Evolutionary conservation across 202 grass and related monocot species (phyloP).

Genomic region (Carex sylvatica): DNA sequence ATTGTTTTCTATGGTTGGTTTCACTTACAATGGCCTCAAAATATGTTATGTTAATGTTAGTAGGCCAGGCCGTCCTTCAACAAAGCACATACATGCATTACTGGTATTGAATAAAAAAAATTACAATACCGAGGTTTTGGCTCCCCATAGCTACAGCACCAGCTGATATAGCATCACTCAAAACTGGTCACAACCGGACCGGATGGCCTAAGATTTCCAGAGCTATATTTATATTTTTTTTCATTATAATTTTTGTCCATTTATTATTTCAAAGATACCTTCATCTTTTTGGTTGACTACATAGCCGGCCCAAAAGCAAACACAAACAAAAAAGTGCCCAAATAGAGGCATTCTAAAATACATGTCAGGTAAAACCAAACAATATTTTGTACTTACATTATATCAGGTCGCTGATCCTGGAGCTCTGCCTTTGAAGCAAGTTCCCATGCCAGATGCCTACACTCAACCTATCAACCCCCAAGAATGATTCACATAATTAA

Average conservation of each 20-base stretch:
- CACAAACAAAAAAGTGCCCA: background rate
- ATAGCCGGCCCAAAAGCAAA: background rate
- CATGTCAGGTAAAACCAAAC: background rate
- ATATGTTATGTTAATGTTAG: background rate
- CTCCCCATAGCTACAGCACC: background rate
- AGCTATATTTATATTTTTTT: background rate
- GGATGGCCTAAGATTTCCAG: background rate
- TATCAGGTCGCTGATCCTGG: constrained; percentile 39
- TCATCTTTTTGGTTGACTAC: background rate
- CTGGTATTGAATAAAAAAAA: background rate
- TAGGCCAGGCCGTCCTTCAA: background rate
- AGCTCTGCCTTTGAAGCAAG: constrained; percentile 52
- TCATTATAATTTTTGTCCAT: background rate
- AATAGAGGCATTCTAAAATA: background rate
- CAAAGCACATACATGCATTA: background rate
- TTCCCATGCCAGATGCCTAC: constrained; percentile 92
- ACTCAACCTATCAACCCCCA: constrained; percentile 53
- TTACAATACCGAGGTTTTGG: background rate
- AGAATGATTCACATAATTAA: background rate
- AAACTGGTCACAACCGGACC: background rate
- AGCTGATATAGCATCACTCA: background rate
- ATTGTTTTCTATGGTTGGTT: background rate
- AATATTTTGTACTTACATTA: constrained; percentile 59
- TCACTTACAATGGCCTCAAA: background rate
- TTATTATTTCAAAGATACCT: background rate